A percentile compares a stretch with the other conserved stretches of the same genome.
These are phyloP conservation scores for Aspergillus viridinutans DNA, from an alignment of 2,329 filamentous ascomycete species.

Conservation along the genomic window DNA sequence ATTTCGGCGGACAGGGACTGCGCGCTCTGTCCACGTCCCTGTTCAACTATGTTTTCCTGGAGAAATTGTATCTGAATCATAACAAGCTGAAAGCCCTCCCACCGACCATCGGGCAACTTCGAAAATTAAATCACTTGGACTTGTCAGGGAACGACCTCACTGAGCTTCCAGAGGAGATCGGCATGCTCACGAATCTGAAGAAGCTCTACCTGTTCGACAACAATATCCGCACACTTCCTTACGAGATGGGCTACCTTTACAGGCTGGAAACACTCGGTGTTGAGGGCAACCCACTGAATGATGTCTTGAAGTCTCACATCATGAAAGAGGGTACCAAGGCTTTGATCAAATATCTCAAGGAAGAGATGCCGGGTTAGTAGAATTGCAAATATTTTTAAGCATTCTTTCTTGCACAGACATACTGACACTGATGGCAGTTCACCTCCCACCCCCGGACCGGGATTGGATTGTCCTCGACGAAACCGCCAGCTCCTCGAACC, in stretches of 20 bases:
- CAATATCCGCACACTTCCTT: constrained; percentile 73
- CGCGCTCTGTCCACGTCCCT: constrained; percentile 74
- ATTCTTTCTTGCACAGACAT: constrained; percentile 16
- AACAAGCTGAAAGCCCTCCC: constrained; percentile 85
- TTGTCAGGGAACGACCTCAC: constrained; percentile 82
- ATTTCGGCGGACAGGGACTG: constrained; percentile 93
- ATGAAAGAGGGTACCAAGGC: constrained; percentile 83
- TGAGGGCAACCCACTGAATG: constrained; percentile 81
- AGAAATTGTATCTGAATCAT: constrained; percentile 87
- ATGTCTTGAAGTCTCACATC: constrained; percentile 72
- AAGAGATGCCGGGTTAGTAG: constrained; percentile 74
- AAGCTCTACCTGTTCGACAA: constrained; percentile 88
- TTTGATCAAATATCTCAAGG: constrained; percentile 75
- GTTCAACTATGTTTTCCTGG: constrained; percentile 84
- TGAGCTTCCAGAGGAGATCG: constrained; percentile 81
- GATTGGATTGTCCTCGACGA: constrained; percentile 72
- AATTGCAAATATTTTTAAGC: background rate
- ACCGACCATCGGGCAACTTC: constrained; percentile 72
- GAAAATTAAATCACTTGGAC: constrained; percentile 78
- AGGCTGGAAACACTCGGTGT: constrained; percentile 85
- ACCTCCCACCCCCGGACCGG: constrained; percentile 70
- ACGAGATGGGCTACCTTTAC: constrained; percentile 83
- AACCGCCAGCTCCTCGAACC: constrained; percentile 43
- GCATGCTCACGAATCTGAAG: constrained; percentile 92
- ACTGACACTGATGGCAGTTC: constrained; percentile 51